A percentile compares a stretch with the other conserved stretches of the same genome.
Conservation (phyloP, 805 yeast genomes). For the Yamadazyma takamatsuzukensis region DNA sequence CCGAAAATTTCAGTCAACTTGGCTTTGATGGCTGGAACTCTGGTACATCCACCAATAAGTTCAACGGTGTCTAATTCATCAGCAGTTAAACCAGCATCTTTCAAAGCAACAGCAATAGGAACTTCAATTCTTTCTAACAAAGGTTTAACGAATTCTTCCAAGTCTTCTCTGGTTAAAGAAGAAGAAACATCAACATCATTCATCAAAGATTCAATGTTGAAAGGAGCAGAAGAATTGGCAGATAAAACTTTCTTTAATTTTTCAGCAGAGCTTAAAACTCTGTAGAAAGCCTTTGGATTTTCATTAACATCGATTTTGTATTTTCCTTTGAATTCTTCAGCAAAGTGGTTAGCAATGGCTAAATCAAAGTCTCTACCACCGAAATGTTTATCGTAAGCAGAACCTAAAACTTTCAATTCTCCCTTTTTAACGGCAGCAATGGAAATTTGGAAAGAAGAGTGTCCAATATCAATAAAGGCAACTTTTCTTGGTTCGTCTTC, state of each 20-base stretch:
- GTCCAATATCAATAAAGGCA: conserved; percentile 96
- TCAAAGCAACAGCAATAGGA: conserved; percentile 81
- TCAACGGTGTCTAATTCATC: conserved; percentile 87
- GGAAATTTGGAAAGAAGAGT: conserved; percentile 88
- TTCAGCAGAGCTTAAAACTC: conserved; percentile 90
- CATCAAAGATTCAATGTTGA: conserved; percentile 94
- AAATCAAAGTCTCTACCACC: conserved; percentile 98
- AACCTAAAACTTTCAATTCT: conserved; percentile 87
- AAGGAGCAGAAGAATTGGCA: conserved; percentile 92
- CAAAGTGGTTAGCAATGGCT: conserved; percentile 93
- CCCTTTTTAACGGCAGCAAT: conserved; percentile 93
- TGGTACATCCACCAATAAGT: conserved; percentile 96
- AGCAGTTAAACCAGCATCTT: conserved; percentile 67
- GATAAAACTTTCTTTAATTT: conserved; percentile 92
- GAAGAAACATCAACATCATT: conserved; percentile 94
- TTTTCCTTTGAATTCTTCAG: conserved; percentile 85
- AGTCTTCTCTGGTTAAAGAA: conserved; percentile 81
- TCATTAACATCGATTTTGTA: conserved; percentile 89
- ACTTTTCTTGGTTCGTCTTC: conserved; percentile 88
- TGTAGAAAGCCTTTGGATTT: conserved; percentile 92
- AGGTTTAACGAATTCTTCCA: conserved; percentile 86
- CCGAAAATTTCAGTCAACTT: conserved; percentile 77
- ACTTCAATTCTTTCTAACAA: conserved; percentile 68
- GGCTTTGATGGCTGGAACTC: conserved; percentile 91
- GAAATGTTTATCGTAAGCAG: conserved; percentile 91